Percentiles rank a stretch among this genome's conserved stretches.
Evolutionary conservation across 2,329 filamentous ascomycete genomes (phyloP).

Genomic region (Aureobasidium sp.): DNA sequence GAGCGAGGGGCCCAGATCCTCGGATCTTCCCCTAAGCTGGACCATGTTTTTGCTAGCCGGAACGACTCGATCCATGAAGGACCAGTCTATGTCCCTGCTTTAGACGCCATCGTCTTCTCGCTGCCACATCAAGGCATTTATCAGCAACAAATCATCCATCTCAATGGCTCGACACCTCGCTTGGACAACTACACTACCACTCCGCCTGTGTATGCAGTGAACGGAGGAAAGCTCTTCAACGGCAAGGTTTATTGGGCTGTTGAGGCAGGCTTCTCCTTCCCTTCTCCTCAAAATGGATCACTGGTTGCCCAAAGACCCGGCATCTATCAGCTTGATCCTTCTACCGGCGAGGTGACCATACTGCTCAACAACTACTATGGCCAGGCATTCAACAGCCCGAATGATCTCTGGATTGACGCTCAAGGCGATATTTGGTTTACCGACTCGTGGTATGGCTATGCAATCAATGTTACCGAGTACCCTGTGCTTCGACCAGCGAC

Average conservation of each 20-base stretch:
- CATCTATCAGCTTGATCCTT: conserved; percentile 32
- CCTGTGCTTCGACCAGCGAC: conserved; percentile 25
- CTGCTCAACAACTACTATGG: conserved; percentile 44
- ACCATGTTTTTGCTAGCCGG: conserved; percentile 34
- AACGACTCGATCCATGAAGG: conserved; percentile 37
- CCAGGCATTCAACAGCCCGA: conserved; percentile 39
- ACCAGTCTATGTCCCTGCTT: conserved; percentile 35
- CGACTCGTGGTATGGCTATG: conserved; percentile 29
- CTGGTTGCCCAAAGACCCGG: conserved; percentile 33
- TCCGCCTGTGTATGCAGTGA: conserved; percentile 39
- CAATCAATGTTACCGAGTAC: conserved; percentile 19
- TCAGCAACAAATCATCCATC: conserved; percentile 32
- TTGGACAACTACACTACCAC: conserved; percentile 34
- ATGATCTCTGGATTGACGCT: conserved; percentile 35
- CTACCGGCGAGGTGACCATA: conserved; percentile 35
- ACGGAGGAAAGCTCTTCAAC: conserved; percentile 36
- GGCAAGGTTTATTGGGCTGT: conserved; percentile 36
- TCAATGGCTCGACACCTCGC: conserved; percentile 38
- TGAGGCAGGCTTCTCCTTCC: conserved; percentile 9
- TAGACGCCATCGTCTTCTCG: conserved; percentile 37
- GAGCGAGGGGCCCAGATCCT: conserved; percentile 32
- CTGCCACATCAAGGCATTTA: conserved; percentile 31
- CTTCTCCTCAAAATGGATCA: conserved; percentile 26
- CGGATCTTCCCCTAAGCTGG: conserved; percentile 31
- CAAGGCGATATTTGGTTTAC: conserved; percentile 46